Percentiles rank a stretch among this genome's conserved stretches.
Evolutionary conservation across 257 asterid species (phyloP).

Genomic region (Ligustrum vulgare): DNA sequence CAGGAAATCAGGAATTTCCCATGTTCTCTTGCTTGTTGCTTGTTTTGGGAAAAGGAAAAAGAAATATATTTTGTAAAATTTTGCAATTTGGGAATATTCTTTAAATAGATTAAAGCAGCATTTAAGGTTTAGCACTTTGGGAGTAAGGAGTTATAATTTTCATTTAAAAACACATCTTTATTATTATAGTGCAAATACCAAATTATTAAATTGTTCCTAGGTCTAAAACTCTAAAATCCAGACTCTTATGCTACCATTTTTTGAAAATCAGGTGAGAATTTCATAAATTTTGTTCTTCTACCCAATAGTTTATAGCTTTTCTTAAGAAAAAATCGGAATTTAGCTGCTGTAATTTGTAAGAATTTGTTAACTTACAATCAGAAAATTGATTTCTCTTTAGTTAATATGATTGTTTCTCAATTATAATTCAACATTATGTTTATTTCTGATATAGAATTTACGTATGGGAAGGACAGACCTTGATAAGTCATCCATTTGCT

Average conservation of each 20-base stretch:
- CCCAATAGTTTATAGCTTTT: background rate
- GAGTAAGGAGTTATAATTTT: background rate
- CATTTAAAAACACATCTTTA: background rate
- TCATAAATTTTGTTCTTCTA: background rate
- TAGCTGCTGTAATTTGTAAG: background rate
- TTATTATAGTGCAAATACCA: background rate
- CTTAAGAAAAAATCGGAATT: background rate
- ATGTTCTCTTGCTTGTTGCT: background rate
- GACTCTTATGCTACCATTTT: background rate
- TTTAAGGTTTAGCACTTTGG: background rate
- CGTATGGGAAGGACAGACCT: slow-evolving; percentile 20
- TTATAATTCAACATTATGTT: background rate
- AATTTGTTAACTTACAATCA: background rate
- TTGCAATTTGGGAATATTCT: background rate
- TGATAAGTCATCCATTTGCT: slow-evolving; percentile 22
- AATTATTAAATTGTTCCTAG: background rate
- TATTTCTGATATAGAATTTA: slow-evolving; percentile 24
- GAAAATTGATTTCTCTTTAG: background rate
- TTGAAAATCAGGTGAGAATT: slow-evolving; percentile 4
- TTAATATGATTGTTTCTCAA: background rate
- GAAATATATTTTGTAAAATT: background rate
- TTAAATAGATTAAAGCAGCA: background rate
- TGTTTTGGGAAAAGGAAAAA: background rate
- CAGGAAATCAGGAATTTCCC: slow-evolving; percentile 2
- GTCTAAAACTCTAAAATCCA: background rate